A percentile compares a stretch with the other conserved stretches of the same genome.
Conservation (phyloP, 108 stramenopile species). For the Conticribra weissflogii region DNA sequence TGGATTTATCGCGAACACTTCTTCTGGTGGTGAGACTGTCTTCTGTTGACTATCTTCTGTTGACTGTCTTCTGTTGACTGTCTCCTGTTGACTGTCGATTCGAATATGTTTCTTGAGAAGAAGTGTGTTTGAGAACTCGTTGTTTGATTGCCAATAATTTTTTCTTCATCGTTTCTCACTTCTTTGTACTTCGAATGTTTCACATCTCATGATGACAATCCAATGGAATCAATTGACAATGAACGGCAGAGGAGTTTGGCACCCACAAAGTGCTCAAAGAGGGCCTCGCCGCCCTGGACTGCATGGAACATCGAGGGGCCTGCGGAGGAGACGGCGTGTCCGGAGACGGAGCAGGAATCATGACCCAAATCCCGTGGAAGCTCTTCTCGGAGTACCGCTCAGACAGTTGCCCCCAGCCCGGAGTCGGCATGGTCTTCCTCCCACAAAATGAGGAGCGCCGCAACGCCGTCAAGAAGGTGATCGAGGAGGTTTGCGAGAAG, state of each 20-base stretch:
- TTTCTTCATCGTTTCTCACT: no score
- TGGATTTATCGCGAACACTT: constrained; percentile 92
- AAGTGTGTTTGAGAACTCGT: no score
- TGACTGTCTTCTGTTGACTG: not conserved
- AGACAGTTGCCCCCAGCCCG: constrained; percentile 72
- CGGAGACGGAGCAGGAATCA: constrained; percentile 95
- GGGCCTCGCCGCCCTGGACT: constrained; percentile 77
- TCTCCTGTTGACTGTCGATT: no score
- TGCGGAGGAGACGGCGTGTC: constrained; percentile 87
- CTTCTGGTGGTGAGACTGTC: constrained; percentile 72
- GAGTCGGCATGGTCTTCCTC: constrained; percentile 94
- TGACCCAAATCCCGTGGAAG: constrained; percentile 96
- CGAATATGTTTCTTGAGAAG: no score
- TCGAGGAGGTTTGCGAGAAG: constrained; percentile 80
- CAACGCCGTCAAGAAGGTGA: constrained; percentile 66
- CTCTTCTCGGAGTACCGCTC: constrained; percentile 75
- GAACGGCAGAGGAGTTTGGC: constrained; percentile 61
- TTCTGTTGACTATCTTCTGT: not conserved
- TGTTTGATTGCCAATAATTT: no score
- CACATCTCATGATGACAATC: not conserved
- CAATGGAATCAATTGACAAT: not conserved
- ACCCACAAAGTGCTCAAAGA: constrained; percentile 77
- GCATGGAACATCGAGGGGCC: constrained; percentile 91
- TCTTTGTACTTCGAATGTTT: no score
- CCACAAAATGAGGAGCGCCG: constrained; percentile 82